These are phyloP conservation scores for Trichoderma asperellum DNA, from an alignment of 2,329 filamentous ascomycete genomes.

Conservation along the genomic window DNA sequence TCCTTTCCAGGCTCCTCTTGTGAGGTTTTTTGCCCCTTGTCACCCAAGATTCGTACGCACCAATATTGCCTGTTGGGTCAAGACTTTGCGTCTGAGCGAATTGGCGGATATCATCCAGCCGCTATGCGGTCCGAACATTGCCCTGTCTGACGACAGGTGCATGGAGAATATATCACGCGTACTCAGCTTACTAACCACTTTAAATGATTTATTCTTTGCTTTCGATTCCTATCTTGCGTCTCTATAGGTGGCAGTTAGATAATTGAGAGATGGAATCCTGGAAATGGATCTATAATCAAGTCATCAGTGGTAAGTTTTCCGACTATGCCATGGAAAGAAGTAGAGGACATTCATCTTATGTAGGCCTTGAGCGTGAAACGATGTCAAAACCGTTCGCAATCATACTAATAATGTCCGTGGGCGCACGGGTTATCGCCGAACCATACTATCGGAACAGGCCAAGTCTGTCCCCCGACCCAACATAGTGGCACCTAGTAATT, in stretches of 20 bases:
- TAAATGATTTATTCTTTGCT: neutral
- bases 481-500: neutral
- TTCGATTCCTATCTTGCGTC: neutral
- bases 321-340: neutral
- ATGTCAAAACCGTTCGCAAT: neutral
- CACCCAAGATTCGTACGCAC: neutral
- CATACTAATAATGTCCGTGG: neutral
- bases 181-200: neutral
- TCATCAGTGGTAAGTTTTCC: neutral
- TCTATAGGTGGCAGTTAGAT: neutral
- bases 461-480: neutral
- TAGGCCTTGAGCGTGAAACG: neutral
- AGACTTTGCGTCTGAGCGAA: neutral
- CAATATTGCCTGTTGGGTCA: neutral
- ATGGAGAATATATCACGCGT: neutral
- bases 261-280: neutral
- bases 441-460: neutral
- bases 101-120: neutral
- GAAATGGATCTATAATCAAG: neutral
- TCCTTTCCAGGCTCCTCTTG: neutral
- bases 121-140: slow-evolving; percentile 2
- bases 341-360: neutral
- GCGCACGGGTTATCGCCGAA: neutral
- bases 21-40: neutral
- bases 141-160: neutral